Evolutionary conservation across 306 rosid genomes (phyloP).

Genomic region (Albizia julibrissin): DNA sequence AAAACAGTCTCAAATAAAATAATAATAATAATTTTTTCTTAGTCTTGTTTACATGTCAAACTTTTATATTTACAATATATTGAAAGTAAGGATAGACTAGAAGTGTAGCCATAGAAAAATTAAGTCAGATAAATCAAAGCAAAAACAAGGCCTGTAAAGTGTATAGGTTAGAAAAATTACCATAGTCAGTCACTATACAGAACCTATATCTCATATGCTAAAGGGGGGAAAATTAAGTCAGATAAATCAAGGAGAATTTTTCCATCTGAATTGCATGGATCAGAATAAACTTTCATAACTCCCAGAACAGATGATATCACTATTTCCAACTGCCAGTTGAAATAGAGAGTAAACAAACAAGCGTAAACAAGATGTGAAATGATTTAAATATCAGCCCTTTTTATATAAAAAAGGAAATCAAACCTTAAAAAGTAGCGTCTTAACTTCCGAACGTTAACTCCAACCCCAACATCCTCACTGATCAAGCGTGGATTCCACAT

Average conservation of each 20-base stretch:
- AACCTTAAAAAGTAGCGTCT: slow-evolving; percentile 88
- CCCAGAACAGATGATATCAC: background rate
- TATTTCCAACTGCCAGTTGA: slow-evolving; percentile 11
- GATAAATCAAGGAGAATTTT: background rate
- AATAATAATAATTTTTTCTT: too few species aligned
- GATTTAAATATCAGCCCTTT: background rate
- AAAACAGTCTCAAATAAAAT: too few species aligned
- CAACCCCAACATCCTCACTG: slow-evolving; percentile 96
- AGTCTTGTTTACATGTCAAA: too few species aligned
- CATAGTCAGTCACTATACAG: background rate
- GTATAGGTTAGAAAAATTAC: background rate
- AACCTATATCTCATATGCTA: background rate
- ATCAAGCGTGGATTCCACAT: slow-evolving; percentile 98
- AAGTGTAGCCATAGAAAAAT: background rate
- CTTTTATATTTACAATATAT: too few species aligned
- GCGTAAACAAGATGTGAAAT: background rate
- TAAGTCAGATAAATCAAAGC: too few species aligned
- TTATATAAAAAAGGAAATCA: background rate
- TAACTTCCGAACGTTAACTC: slow-evolving; percentile 77
- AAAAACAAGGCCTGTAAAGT: too few species aligned
- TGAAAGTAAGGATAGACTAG: too few species aligned
- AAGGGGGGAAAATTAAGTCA: background rate
- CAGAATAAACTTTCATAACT: background rate
- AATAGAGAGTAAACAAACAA: slow-evolving; percentile 18
- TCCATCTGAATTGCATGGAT: background rate